phyloP scores from a whole-genome alignment of 2,329 filamentous ascomycete species.

The Trichoderma breve region DNA sequence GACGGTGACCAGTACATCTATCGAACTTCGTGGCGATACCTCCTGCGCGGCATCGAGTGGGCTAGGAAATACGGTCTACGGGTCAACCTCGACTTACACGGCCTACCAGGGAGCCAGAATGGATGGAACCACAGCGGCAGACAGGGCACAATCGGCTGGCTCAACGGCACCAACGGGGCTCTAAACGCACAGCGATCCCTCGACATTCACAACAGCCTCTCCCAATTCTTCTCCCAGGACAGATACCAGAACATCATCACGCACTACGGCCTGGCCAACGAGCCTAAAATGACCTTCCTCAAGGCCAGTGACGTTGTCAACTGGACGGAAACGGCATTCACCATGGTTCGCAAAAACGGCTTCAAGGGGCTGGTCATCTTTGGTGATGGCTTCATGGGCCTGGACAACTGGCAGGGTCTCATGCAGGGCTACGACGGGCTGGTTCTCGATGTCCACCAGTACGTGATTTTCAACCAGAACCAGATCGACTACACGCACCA shows the following conservation, averaged over 20 bases:
- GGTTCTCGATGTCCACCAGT: constrained; percentile 95
- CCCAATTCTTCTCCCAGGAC: constrained; percentile 87
- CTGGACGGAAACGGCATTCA: constrained; percentile 76
- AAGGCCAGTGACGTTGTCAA: constrained; percentile 63
- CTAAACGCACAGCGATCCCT: constrained; percentile 78
- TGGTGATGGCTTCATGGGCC: constrained; percentile 91
- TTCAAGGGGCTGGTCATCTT: constrained; percentile 73
- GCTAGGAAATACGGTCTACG: constrained; percentile 87
- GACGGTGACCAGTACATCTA: constrained; percentile 83
- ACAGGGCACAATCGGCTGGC: constrained; percentile 77
- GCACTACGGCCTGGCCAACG: constrained; percentile 93
- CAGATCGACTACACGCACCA: constrained; percentile 81
- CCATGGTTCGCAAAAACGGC: constrained; percentile 73
- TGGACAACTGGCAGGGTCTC: constrained; percentile 85
- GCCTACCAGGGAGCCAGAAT: constrained; percentile 89
- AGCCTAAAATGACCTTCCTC: constrained; percentile 82
- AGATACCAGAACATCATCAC: constrained; percentile 89
- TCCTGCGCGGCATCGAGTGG: constrained; percentile 90
- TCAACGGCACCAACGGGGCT: constrained; percentile 83
- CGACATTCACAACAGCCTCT: constrained; percentile 82
- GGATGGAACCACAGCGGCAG: constrained; percentile 96
- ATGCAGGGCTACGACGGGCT: constrained; percentile 69
- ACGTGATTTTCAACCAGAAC: constrained; percentile 93
- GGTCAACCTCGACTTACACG: constrained; percentile 90
- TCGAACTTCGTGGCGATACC: constrained; percentile 87